These are phyloP conservation scores for Diaporthe helianthi DNA, from an alignment of 2,329 filamentous ascomycete species.

Conservation along the genomic window DNA sequence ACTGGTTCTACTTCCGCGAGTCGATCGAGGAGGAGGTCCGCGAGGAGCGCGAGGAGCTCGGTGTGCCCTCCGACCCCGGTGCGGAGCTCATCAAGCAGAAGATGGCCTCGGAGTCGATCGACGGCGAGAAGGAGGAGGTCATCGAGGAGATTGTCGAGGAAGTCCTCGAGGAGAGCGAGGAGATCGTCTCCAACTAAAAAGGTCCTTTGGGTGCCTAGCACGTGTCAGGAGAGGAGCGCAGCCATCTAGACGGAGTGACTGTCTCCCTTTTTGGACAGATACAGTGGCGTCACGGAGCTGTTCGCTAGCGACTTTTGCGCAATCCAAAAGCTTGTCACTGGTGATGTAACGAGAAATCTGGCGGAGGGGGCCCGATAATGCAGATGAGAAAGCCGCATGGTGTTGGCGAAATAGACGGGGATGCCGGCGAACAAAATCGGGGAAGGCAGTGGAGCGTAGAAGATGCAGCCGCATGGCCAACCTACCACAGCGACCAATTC, in stretches of 20 bases:
- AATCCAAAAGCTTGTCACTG: neutral
- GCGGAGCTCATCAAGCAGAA: constrained; percentile 67
- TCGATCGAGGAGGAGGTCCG: constrained; percentile 73
- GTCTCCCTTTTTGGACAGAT: neutral
- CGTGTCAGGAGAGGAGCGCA: neutral
- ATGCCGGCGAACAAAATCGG: constrained; percentile 11
- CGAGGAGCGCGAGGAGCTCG: constrained; percentile 73
- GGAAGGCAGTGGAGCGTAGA: neutral
- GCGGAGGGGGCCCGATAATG: neutral
- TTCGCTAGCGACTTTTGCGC: neutral
- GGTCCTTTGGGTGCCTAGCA: neutral
- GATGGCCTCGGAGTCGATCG: constrained; percentile 59
- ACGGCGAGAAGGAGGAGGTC: constrained; percentile 74
- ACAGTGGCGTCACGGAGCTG: neutral
- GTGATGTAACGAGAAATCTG: neutral
- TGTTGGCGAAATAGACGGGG: neutral
- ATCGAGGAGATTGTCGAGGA: constrained; percentile 92
- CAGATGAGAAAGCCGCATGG: neutral
- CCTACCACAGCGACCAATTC: neutral
- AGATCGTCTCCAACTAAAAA: constrained; percentile 56
- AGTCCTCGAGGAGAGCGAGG: constrained; percentile 85
- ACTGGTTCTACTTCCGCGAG: constrained; percentile 88
- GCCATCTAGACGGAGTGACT: neutral
- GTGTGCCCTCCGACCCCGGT: constrained; percentile 70
- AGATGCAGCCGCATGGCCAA: constrained; percentile 2